Evolutionary conservation across 164 flowering plant genomes (phyloP).

Genomic region (Chloranthus sessilifolius): DNA sequence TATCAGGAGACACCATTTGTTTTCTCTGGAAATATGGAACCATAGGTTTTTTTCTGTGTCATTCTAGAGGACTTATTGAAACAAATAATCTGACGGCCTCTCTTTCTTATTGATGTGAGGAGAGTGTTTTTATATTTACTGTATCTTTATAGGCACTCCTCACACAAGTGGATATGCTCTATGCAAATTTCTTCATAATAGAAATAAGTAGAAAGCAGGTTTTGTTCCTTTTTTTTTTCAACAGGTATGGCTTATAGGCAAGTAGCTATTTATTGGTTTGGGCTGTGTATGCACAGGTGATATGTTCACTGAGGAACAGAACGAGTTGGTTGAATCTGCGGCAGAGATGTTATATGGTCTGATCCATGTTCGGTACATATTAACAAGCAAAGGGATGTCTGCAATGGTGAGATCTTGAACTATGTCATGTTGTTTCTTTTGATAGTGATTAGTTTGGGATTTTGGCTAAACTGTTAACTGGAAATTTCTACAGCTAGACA

Average conservation of each 20-base stretch:
- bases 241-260: background rate
- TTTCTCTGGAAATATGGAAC: too few relatives aligned
- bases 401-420: slow-evolving; percentile 50
- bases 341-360: slow-evolving; percentile 84
- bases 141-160: too few relatives aligned
- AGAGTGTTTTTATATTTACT: too few relatives aligned
- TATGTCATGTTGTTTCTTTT: background rate
- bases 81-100: background rate
- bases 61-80: slow-evolving; percentile 1
- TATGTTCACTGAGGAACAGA: slow-evolving; percentile 72
- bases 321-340: slow-evolving; percentile 74
- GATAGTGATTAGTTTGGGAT: too few relatives aligned
- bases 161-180: too few relatives aligned
- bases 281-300: slow-evolving; percentile 37
- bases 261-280: slow-evolving; percentile 6
- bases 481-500: slow-evolving; percentile 56
- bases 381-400: slow-evolving; percentile 73
- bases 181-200: too few relatives aligned
- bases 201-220: too few relatives aligned
- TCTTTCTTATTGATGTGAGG: background rate
- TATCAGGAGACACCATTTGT: too few relatives aligned
- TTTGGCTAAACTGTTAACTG: too few relatives aligned
- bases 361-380: slow-evolving; percentile 72
- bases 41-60: too few relatives aligned
- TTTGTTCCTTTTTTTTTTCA: too few relatives aligned